Evolutionary conservation across 139 green algal genomes (phyloP).

Genomic region (Micractinium conductrix): DNA sequence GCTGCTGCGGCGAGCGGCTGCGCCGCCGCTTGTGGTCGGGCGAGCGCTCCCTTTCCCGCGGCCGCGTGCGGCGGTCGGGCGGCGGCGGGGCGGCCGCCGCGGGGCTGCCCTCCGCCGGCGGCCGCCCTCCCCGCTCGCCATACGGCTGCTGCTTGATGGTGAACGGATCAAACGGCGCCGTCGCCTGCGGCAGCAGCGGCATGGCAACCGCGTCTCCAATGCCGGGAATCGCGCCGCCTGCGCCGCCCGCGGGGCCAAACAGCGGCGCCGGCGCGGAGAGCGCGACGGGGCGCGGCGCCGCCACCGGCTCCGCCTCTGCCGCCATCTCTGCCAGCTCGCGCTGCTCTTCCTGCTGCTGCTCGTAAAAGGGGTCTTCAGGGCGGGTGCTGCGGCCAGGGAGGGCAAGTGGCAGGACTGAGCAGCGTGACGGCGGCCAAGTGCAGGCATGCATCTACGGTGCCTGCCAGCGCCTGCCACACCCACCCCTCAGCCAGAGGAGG

Average conservation of each 20-base stretch:
- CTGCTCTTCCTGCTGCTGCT: constrained; percentile 46
- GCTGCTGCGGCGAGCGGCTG: neutral
- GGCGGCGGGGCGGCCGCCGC: neutral
- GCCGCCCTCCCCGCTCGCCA: neutral
- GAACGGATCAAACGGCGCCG: constrained; percentile 1
- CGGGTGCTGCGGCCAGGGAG: constrained; percentile 11
- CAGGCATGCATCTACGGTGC: neutral
- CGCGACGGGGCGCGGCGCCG: constrained; percentile 1
- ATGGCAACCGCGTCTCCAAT: constrained; percentile 43
- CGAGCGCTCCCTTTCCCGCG: neutral
- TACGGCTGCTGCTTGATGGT: neutral
- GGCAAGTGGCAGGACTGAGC: neutral
- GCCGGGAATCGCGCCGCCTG: constrained; percentile 44
- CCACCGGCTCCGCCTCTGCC: constrained; percentile 4
- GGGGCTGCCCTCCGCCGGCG: constrained; percentile 6
- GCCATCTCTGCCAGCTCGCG: constrained; percentile 32
- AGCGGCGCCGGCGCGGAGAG: neutral
- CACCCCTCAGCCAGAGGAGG: neutral
- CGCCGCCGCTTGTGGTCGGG: constrained; percentile 4
- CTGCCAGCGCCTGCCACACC: neutral
- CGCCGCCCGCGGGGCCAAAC: neutral
- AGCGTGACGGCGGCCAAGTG: neutral
- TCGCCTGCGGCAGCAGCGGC: constrained; percentile 14
- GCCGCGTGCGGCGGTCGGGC: neutral
- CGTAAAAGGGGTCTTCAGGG: constrained; percentile 52